These are phyloP conservation scores for Venturia nashicola DNA, from an alignment of 2,329 filamentous ascomycete genomes.

Conservation along the genomic window DNA sequence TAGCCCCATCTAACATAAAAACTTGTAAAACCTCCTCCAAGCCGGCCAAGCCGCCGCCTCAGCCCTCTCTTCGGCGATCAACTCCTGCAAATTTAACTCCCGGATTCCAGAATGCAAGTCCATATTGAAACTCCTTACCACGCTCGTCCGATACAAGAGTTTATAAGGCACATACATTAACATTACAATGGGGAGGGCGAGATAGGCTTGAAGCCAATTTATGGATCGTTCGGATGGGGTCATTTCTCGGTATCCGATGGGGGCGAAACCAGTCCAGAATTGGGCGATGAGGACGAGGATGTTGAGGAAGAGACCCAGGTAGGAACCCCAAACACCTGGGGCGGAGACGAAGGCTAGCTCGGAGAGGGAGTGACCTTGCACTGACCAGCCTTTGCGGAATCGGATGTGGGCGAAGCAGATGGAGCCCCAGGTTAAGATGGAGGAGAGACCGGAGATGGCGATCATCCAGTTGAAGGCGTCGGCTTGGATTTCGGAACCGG, in stretches of 20 bases:
- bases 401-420: conserved; percentile 54
- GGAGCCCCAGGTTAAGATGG: conserved; percentile 65
- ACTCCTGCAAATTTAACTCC: conserved; percentile 67
- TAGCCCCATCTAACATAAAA: conserved; percentile 44
- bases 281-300: conserved; percentile 65
- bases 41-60: conserved; percentile 58
- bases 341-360: conserved; percentile 76
- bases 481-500: conserved; percentile 26
- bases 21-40: conserved; percentile 68
- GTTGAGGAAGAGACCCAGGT: conserved; percentile 60
- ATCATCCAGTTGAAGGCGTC: conserved; percentile 53
- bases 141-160: conserved; percentile 54
- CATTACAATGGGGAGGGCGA: conserved; percentile 57
- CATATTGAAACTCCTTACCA: conserved; percentile 62
- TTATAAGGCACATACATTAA: conserved; percentile 65
- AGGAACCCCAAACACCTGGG: conserved; percentile 68
- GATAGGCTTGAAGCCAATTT: conserved; percentile 63
- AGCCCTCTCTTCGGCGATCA: conserved; percentile 68
- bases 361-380: conserved; percentile 50
- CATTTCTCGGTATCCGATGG: conserved; percentile 45
- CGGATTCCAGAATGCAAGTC: conserved; percentile 76
- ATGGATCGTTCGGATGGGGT: conserved; percentile 37
- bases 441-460: conserved; percentile 58
- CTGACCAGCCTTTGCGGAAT: conserved; percentile 50
- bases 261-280: conserved; percentile 78